phyloP scores from a whole-genome alignment of 2,329 filamentous ascomycete genomes.

The Ceratocystis eucalypticola region DNA sequence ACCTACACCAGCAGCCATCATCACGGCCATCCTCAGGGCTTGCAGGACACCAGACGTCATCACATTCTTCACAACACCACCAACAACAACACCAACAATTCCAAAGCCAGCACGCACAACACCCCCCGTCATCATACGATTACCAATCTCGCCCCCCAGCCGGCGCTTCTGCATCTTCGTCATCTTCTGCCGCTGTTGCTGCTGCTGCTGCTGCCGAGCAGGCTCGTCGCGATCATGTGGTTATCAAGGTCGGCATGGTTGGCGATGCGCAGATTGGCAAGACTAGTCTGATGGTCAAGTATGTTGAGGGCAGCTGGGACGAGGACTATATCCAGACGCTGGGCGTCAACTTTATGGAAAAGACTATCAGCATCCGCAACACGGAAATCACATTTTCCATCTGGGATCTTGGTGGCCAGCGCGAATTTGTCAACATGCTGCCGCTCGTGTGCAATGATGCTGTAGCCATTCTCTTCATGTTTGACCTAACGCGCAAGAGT shows the following conservation, averaged over 20 bases:
- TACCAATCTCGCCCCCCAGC: slow-evolving; percentile 20
- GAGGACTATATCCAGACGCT: slow-evolving; percentile 99
- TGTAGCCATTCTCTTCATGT: slow-evolving; percentile 98
- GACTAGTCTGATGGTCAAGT: slow-evolving; percentile 98
- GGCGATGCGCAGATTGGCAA: slow-evolving; percentile 98
- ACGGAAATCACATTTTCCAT: slow-evolving; percentile 99
- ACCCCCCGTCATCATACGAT: slow-evolving; percentile 25
- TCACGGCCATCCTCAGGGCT: slow-evolving; percentile 44
- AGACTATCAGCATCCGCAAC: slow-evolving; percentile 97
- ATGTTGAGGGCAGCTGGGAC: slow-evolving; percentile 98
- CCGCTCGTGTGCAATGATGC: slow-evolving; percentile 98
- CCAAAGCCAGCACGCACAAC: slow-evolving; percentile 31
- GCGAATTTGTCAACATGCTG: slow-evolving; percentile 99
- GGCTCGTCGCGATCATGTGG: slow-evolving; percentile 57
- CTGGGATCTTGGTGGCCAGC: slow-evolving; percentile 94
- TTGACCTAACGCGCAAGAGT: slow-evolving; percentile 93
- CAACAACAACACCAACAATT: slow-evolving; percentile 28
- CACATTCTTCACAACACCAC: slow-evolving; percentile 22
- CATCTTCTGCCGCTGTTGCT: slow-evolving; percentile 21
- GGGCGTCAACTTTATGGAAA: slow-evolving; percentile 99
- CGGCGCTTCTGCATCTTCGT: not conserved
- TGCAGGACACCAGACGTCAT: slow-evolving; percentile 27
- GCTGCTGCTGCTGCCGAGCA: slow-evolving; percentile 23
- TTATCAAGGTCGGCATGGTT: slow-evolving; percentile 99
- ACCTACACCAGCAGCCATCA: slow-evolving; percentile 7